Conservation (phyloP, 176 grass and related monocot species). For the Bromus sterilis region DNA sequence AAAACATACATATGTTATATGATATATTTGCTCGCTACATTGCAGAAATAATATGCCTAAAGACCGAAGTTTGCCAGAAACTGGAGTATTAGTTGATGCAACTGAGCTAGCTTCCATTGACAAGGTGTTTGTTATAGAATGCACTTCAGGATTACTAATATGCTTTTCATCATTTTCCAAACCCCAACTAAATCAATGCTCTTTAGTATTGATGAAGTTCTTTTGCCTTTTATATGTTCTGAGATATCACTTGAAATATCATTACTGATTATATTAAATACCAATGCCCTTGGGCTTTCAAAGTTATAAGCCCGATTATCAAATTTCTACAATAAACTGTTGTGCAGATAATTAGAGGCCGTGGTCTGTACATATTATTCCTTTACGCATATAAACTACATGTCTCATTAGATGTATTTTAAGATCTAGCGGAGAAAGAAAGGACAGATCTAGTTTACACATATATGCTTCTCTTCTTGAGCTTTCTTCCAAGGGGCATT, state of each 20-base stretch:
- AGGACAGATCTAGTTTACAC: background rate
- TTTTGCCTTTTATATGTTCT: background rate
- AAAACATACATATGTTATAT: background rate
- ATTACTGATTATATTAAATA: background rate
- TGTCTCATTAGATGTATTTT: background rate
- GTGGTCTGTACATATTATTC: background rate
- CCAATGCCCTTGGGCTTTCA: background rate
- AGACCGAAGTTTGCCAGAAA: conserved; percentile 19
- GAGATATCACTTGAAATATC: background rate
- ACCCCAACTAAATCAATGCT: conserved; percentile 1
- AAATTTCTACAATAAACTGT: background rate
- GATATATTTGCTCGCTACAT: conserved; percentile 22
- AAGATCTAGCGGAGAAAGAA: conserved; percentile 5
- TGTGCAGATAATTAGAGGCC: background rate
- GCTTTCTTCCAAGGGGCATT: background rate
- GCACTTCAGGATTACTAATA: background rate
- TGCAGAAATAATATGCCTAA: conserved; percentile 46
- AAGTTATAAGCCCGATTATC: background rate
- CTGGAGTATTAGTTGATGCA: conserved; percentile 18
- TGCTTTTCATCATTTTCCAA: background rate
- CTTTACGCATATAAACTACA: background rate
- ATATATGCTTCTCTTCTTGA: background rate
- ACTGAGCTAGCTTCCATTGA: conserved; percentile 78
- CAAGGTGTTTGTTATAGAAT: conserved; percentile 56
- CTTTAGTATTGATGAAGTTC: background rate